phyloP scores from a whole-genome alignment of 768 basidiomycete species.

The Xerocomus spinulosus region DNA sequence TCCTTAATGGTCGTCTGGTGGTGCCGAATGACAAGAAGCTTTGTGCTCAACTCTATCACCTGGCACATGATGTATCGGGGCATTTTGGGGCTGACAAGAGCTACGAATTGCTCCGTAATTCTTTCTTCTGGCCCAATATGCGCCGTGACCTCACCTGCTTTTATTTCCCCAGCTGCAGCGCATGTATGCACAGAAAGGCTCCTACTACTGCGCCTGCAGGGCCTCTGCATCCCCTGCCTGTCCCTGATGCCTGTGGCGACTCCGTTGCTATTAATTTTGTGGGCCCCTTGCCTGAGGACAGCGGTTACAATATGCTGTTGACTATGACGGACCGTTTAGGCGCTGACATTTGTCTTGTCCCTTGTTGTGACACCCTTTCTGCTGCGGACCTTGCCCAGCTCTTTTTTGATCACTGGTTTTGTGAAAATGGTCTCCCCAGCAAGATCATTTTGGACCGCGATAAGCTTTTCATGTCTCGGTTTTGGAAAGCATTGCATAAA shows the following conservation, averaged over 20 bases:
- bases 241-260: neutral
- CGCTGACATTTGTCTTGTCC: neutral
- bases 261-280: constrained; percentile 35
- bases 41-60: constrained; percentile 18
- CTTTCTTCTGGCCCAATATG: constrained; percentile 23
- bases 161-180: constrained; percentile 18
- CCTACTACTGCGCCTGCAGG: constrained; percentile 17
- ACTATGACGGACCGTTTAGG: constrained; percentile 20
- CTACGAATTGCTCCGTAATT: constrained; percentile 17
- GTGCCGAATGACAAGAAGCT: constrained; percentile 3
- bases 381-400: rapidly evolving
- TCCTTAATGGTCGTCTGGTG: constrained; percentile 6
- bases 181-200: constrained; percentile 34
- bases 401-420: constrained; percentile 16
- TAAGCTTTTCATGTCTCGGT: constrained; percentile 22
- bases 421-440: constrained; percentile 5
- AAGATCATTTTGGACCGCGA: constrained; percentile 25
- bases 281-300: constrained; percentile 31
- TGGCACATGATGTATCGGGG: constrained; percentile 29
- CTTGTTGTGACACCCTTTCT: constrained; percentile 6
- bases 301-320: constrained; percentile 24
- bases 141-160: neutral
- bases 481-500: constrained; percentile 20
- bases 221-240: constrained; percentile 18
- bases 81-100: constrained; percentile 34